phyloP scores from a whole-genome alignment of 345 rosid species.

The Salix viminalis region DNA sequence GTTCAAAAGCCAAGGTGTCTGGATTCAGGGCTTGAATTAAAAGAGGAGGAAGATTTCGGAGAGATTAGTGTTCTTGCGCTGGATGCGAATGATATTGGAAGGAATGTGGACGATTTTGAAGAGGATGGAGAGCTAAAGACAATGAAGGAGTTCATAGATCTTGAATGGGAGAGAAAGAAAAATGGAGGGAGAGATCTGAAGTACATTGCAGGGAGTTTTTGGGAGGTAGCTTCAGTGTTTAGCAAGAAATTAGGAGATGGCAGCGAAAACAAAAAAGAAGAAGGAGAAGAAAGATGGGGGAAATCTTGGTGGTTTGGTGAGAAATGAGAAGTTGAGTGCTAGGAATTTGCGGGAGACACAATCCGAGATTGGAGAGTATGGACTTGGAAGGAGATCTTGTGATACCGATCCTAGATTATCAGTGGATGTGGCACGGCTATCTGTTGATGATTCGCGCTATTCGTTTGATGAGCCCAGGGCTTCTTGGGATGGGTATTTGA shows the following conservation, averaged over 20 bases:
- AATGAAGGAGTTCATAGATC: slow-evolving; percentile 67
- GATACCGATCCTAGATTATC: slow-evolving; percentile 44
- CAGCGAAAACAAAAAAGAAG: slow-evolving; percentile 31
- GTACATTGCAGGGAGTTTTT: slow-evolving; percentile 25
- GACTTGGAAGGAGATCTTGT: slow-evolving; percentile 53
- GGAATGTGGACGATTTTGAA: slow-evolving; percentile 20
- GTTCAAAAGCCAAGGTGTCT: slow-evolving; percentile 14
- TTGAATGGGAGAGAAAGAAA: slow-evolving; percentile 44
- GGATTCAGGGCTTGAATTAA: slow-evolving; percentile 15
- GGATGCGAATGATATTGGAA: not conserved
- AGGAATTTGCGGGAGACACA: slow-evolving; percentile 32
- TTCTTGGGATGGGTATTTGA: slow-evolving; percentile 74
- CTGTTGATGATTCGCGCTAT: slow-evolving; percentile 37
- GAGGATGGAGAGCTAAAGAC: slow-evolving; percentile 47
- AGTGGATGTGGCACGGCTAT: slow-evolving; percentile 22
- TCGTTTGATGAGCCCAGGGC: slow-evolving; percentile 75
- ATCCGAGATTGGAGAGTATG: slow-evolving; percentile 42
- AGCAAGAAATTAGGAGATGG: slow-evolving; percentile 54
- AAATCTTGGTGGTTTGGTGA: not conserved
- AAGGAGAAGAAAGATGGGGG: slow-evolving; percentile 14
- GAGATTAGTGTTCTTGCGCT: slow-evolving; percentile 18
- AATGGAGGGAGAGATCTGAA: slow-evolving; percentile 16
- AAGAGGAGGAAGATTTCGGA: slow-evolving; percentile 17
- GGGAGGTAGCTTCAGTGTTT: slow-evolving; percentile 51
- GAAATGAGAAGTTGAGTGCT: not conserved